Conservation (phyloP, 768 basidiomycete species). For the Nidularia pulvinata region DNA sequence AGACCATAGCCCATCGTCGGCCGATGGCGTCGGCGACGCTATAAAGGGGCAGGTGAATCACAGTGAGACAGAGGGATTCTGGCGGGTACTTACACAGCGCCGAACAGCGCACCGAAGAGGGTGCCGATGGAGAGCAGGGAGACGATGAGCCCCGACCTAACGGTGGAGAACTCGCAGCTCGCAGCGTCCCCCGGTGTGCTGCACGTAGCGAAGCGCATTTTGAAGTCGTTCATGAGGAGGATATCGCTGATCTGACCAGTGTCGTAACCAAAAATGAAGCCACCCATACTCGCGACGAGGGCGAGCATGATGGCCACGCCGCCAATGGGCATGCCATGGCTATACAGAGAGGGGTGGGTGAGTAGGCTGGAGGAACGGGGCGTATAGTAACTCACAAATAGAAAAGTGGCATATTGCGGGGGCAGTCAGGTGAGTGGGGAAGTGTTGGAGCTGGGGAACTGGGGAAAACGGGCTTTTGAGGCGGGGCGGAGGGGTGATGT, state of each 20-base stretch:
- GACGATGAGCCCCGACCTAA: constrained; percentile 68
- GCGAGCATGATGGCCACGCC: constrained; percentile 65
- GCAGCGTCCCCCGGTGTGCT: constrained; percentile 28
- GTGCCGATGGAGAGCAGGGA: constrained; percentile 73
- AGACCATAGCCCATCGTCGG: constrained; percentile 63
- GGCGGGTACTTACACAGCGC: constrained; percentile 49
- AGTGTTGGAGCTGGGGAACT: no score
- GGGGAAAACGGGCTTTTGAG: no score
- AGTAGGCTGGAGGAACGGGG: neutral
- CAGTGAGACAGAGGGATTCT: neutral
- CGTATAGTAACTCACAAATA: constrained; percentile 16
- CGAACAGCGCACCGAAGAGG: constrained; percentile 57
- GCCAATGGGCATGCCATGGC: constrained; percentile 63
- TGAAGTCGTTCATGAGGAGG: constrained; percentile 70
- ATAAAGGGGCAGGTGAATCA: neutral
- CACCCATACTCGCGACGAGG: constrained; percentile 70
- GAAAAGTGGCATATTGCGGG: constrained; percentile 20
- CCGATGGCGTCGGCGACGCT: constrained; percentile 68
- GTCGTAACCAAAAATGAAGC: constrained; percentile 70
- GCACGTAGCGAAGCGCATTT: constrained; percentile 60
- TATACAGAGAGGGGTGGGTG: constrained; percentile 11
- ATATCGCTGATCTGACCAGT: constrained; percentile 83
- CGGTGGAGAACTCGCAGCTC: constrained; percentile 52
- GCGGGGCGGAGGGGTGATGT: no score
- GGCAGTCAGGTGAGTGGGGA: no score